A percentile compares a stretch with the other conserved stretches of the same genome.
Conservation (phyloP, 2,329 filamentous ascomycete genomes). For the Pseudogymnoascus sp. region DNA sequence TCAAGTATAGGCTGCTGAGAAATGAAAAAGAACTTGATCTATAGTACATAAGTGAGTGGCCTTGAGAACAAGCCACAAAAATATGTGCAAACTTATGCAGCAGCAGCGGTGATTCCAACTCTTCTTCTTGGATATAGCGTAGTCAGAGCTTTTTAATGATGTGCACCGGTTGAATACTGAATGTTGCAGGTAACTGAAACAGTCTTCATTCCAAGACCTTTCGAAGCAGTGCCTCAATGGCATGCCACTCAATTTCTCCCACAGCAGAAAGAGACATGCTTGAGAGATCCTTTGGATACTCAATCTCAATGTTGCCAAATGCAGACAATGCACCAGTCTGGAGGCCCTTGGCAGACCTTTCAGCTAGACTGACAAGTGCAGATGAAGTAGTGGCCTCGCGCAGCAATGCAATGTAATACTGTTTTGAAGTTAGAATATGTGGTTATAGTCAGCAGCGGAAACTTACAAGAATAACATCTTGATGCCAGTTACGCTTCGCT, state of each 20-base stretch:
- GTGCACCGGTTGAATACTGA: background rate
- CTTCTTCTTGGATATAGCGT: background rate
- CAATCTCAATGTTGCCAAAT: slow-evolving; percentile 46
- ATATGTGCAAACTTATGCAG: background rate
- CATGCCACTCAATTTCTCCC: slow-evolving; percentile 38
- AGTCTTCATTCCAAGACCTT: slow-evolving; percentile 8
- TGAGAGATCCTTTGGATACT: slow-evolving; percentile 31
- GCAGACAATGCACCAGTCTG: slow-evolving; percentile 20
- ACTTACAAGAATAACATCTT: slow-evolving; percentile 49
- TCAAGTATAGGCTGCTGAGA: background rate
- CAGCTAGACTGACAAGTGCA: slow-evolving; percentile 33
- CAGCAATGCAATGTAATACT: slow-evolving; percentile 51
- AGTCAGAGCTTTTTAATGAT: background rate
- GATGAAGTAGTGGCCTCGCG: slow-evolving; percentile 42
- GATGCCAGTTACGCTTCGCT: slow-evolving; percentile 39
- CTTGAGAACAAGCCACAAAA: background rate
- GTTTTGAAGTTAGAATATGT: background rate
- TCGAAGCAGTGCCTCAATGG: slow-evolving; percentile 41
- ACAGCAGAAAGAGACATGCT: slow-evolving; percentile 40
- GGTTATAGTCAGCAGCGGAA: background rate
- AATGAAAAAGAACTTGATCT: background rate
- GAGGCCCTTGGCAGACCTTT: slow-evolving; percentile 28
- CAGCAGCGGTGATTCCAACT: background rate
- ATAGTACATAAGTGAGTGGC: slow-evolving; percentile 2
- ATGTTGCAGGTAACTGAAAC: background rate